A percentile compares a stretch with the other conserved stretches of the same genome.
These are phyloP conservation scores for Penicillium olsonii DNA, from an alignment of 2,329 filamentous ascomycete species.

Conservation along the genomic window DNA sequence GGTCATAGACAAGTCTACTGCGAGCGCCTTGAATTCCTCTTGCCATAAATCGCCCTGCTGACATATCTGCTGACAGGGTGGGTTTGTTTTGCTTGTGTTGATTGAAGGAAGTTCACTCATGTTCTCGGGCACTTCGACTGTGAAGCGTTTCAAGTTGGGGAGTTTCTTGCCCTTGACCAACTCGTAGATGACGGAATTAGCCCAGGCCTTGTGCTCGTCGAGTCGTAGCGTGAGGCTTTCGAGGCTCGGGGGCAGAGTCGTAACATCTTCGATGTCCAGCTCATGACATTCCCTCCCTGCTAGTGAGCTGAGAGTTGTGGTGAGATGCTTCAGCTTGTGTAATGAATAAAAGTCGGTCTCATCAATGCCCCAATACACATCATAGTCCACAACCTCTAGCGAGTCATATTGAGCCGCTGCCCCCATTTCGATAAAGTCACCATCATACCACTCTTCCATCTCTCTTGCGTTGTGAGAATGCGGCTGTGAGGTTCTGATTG, in stretches of 20 bases:
- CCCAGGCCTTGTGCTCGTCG: conserved; percentile 1
- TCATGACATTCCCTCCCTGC: not conserved
- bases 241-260: conserved; percentile 1
- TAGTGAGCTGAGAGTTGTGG: conserved; percentile 2
- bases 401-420: not conserved
- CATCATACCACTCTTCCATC: too few relatives aligned
- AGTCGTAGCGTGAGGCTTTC: conserved; percentile 11
- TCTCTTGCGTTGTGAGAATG: too few relatives aligned
- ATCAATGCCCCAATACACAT: conserved; percentile 8
- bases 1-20: conserved; percentile 1
- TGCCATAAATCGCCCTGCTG: conserved; percentile 6
- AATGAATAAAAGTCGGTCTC: not conserved
- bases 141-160: conserved; percentile 5
- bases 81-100: not conserved
- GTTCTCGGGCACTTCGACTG: conserved; percentile 3
- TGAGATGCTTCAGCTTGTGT: conserved; percentile 4
- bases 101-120: conserved; percentile 5
- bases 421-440: too few relatives aligned
- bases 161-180: not conserved
- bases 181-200: not conserved
- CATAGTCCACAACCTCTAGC: conserved; percentile 7
- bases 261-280: not conserved
- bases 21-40: conserved; percentile 1
- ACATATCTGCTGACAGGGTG: not conserved
- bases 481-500: not conserved